Base-by-base conservation (phyloP, 73 alveolate species). In the Paramecium caudatum region DNA sequence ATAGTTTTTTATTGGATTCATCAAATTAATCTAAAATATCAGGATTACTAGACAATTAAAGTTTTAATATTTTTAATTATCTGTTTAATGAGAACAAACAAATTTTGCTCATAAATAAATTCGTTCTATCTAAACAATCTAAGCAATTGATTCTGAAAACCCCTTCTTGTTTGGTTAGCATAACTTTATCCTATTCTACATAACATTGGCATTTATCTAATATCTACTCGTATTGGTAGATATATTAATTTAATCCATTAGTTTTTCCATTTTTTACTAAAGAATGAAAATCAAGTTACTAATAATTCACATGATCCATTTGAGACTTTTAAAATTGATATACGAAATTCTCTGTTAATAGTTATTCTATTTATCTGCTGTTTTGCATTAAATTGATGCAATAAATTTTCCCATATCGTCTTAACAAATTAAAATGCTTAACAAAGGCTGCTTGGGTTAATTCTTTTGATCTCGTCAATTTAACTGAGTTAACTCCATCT, bases 91-190 rank as follows among this genome's bases (percentile, higher is more conserved):
- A 41, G 43, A 19, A 36, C 16, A 74, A 47, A 39, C 45, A 36
- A 27, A 74, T 45, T 74, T 74, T 74, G 19, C 88, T 74, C 88
- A 74, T 74, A 74, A 27, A 86, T 27, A 86, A 46, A 85, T 97
- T 97, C 34, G 99, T 97, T 86, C 99, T 94, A 65, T 97, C 99
- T 5, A 97, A 93, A 50, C 99, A 95, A 70, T 96, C 98, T 62
- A 97, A 83, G 45, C 99, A 97, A 82, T 97, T 97, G 0, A 98
- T 96, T 86, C 99, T 88, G 15, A 97, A 91, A 2, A 92, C 96
- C 10, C 99, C 99, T 17, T 78, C 91, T 81, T 97, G 86, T 81
- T 83, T 80, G 82, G 63, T 62, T 85, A 49, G 68, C 17, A 91
- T 25, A 15, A 15, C 41, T 17, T 78, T 46, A 4, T 68, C 30